Evolutionary conservation across 2,329 filamentous ascomycete genomes (phyloP), one percentile per base, ranked within the genome.

Genomic region (Colletotrichum abscissum): DNA sequence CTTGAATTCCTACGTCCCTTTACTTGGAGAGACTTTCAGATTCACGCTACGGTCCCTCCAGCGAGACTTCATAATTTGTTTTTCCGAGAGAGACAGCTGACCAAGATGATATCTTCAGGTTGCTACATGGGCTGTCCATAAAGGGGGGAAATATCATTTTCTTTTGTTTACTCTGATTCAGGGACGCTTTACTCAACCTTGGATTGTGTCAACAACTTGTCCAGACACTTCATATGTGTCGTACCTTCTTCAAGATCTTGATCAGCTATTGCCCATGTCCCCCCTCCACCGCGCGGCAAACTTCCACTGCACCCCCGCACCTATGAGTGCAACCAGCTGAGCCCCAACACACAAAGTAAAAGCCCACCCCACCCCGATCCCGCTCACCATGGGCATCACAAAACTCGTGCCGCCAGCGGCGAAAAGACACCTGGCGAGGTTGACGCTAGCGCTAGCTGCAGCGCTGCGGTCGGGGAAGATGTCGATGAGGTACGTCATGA

Each of bases 401-500:
- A 86, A 83, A 24, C 84, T 72, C 14, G 66, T 72, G 11, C 70
- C 86, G 0, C 84, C 87, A 0, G 88, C 88, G 0, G 85, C 88
- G 38, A 88, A 82, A 2, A 89, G 75, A 73, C 88, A 90, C 49
- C 88, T 78, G 0, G 86, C 85, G 3, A 90, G 81, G 74, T 90
- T 90, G 28, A 89, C 76, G 57, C 85, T 86, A 0, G 88, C 88
- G 57, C 83, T 89, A 0, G 88, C 88, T 0, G 86, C 85, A 0
- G 88, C 88, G 69, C 86, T 87, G 11, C 80, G 79, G 14, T 85
- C 83, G 0, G 84, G 83, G 72, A 88, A 90, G 0, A 89, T 78
- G 75, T 91, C 88, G 3, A 90, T 84, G 0, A 90, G 80, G 69
- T 88, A 89, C 0, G 88, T 90, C 79, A 84, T 86, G 35, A 88